Evolutionary conservation across 2,329 filamentous ascomycete genomes (phyloP).

Genomic region (Trichophyton rubrum): DNA sequence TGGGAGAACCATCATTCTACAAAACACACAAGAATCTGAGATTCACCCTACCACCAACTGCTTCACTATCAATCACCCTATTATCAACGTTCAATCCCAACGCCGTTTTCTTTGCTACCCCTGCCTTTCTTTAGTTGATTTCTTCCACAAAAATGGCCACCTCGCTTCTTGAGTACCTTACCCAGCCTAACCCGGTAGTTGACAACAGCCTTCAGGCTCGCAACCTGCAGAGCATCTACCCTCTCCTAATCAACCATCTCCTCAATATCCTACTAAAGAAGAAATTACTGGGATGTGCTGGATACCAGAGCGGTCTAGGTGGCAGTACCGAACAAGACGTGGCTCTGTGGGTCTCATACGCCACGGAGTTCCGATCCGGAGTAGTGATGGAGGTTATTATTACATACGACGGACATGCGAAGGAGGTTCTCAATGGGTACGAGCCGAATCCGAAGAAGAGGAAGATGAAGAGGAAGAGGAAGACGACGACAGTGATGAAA

Average conservation of each 20-base stretch:
- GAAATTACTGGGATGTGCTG: background rate
- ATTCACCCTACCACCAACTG: background rate
- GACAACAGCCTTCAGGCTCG: background rate
- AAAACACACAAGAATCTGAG: background rate
- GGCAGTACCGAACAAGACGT: background rate
- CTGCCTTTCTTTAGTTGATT: background rate
- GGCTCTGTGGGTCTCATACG: background rate
- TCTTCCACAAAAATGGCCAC: background rate
- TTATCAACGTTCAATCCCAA: background rate
- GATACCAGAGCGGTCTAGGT: background rate
- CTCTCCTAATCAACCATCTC: background rate
- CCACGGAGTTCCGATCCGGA: background rate
- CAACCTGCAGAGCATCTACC: background rate
- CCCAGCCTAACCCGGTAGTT: constrained; percentile 6
- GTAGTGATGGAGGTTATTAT: background rate
- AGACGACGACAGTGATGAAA: background rate
- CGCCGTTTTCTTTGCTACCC: background rate
- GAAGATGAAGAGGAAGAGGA: background rate
- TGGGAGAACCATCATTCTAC: background rate
- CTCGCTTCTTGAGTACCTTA: constrained; percentile 9
- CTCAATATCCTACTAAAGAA: background rate
- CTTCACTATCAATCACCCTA: background rate
- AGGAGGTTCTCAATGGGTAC: background rate
- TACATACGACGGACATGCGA: background rate
- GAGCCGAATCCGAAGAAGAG: background rate